Percentiles rank a stretch among this genome's conserved stretches.
These are phyloP conservation scores for Plasmodium malariae DNA, from an alignment of 169 alveolate species.

Conservation along the genomic window DNA sequence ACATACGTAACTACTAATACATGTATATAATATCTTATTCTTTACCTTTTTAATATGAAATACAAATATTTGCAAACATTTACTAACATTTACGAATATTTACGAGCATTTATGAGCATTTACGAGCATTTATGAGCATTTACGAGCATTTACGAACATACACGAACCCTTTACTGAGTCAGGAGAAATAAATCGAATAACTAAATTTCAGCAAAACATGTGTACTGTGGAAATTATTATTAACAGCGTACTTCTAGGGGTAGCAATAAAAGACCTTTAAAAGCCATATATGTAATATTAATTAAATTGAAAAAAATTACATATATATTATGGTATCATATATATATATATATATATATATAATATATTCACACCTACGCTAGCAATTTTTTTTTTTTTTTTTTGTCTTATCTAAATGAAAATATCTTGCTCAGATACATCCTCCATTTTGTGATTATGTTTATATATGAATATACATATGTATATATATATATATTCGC, in stretches of 20 bases:
- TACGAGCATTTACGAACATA: background rate
- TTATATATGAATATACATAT: background rate
- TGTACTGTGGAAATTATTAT: background rate
- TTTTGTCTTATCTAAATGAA: conserved; percentile 1
- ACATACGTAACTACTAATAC: too few species aligned
- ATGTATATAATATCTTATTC: too few species aligned
- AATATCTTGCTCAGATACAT: background rate
- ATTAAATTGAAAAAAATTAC: background rate
- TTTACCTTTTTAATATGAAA: too few species aligned
- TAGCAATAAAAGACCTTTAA: background rate
- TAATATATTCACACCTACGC: too few species aligned
- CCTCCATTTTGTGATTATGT: too few species aligned
- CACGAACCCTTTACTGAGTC: background rate
- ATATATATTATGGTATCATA: background rate
- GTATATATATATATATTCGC: too few species aligned
- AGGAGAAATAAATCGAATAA: background rate
- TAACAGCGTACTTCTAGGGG: background rate
- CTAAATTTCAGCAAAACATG: background rate
- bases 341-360: background rate
- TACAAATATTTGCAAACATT: too few species aligned
- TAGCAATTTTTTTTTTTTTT: conserved; percentile 14
- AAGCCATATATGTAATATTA: background rate
- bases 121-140: too few species aligned
- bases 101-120: too few species aligned
- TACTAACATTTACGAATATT: too few species aligned